Evolutionary conservation across 1,139 yeast genomes (phyloP).

Genomic region (Sugiyamaella novakii): DNA sequence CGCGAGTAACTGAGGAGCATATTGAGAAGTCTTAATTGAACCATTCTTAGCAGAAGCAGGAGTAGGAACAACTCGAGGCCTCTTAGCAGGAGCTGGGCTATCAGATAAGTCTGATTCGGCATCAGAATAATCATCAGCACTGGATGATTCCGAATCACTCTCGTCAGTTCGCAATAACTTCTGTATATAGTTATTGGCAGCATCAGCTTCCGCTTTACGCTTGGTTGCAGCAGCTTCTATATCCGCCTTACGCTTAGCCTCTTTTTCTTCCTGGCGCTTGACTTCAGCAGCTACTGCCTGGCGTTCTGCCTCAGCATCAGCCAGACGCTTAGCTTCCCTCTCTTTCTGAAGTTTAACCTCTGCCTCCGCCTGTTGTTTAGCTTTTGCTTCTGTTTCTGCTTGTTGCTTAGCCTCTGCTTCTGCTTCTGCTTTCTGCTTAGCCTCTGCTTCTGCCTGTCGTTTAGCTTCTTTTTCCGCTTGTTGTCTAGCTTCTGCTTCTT

Average conservation of each 20-base stretch:
- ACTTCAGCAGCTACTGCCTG: neutral
- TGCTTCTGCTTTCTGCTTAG: constrained; percentile 2
- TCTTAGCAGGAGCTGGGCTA: constrained; percentile 30
- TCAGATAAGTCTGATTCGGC: constrained; percentile 25
- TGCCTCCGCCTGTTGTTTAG: neutral
- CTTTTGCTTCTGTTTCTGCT: neutral
- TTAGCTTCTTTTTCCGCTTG: no score
- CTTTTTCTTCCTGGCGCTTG: neutral
- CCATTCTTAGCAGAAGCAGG: constrained; percentile 20
- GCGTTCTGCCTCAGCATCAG: neutral
- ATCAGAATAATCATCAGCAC: constrained; percentile 22
- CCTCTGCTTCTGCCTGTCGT: constrained; percentile 7
- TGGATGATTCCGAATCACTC: constrained; percentile 18
- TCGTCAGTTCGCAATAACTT: constrained; percentile 3
- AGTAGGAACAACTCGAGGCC: constrained; percentile 29
- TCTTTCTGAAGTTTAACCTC: neutral
- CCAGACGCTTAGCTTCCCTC: neutral
- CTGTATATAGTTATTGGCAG: constrained; percentile 10
- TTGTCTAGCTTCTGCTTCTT: no score
- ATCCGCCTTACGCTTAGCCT: neutral
- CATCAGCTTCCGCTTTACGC: constrained; percentile 4
- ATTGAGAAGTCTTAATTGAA: neutral
- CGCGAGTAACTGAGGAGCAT: neutral
- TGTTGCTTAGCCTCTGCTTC: constrained; percentile 1
- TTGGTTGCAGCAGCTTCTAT: neutral